These are phyloP conservation scores for Botrytis tulipae DNA, from an alignment of 2,329 filamentous ascomycete species.

Conservation along the genomic window DNA sequence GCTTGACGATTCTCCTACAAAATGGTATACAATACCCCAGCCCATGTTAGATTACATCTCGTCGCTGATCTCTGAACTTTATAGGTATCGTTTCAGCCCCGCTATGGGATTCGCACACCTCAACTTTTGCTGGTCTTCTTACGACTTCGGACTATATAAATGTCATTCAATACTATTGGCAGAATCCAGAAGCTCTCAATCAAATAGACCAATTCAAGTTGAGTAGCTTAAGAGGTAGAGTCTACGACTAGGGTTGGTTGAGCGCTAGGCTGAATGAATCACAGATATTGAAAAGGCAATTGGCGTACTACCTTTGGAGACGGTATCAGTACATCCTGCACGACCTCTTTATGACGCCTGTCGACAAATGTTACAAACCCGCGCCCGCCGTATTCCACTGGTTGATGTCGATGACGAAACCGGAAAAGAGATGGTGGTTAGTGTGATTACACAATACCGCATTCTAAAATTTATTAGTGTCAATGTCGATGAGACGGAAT, in stretches of 20 bases:
- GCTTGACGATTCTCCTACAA: conserved; percentile 89
- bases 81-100: conserved; percentile 95
- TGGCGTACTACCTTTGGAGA: conserved; percentile 86
- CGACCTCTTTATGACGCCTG: conserved; percentile 93
- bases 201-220: conserved; percentile 92
- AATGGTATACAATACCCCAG: conserved; percentile 63
- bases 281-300: conserved; percentile 93
- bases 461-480: conserved; percentile 99
- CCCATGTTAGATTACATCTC: not conserved
- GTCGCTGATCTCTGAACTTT: conserved; percentile 10
- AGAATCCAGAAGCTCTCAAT: conserved; percentile 85
- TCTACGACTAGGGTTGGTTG: conserved; percentile 1
- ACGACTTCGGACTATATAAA: conserved; percentile 98
- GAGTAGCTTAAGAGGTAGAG: conserved; percentile 81
- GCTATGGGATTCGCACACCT: conserved; percentile 91
- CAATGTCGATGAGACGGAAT: conserved; percentile 80
- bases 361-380: conserved; percentile 87
- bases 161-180: conserved; percentile 98
- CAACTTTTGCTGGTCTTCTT: conserved; percentile 88
- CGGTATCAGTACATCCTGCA: conserved; percentile 90
- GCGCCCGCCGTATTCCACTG: conserved; percentile 88
- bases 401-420: conserved; percentile 95
- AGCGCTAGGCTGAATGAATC: conserved; percentile 25
- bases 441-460: conserved; percentile 95
- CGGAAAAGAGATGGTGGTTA: conserved; percentile 86